phyloP scores from a whole-genome alignment of 2,329 filamentous ascomycete genomes.

The Hypomyces perniciosus region DNA sequence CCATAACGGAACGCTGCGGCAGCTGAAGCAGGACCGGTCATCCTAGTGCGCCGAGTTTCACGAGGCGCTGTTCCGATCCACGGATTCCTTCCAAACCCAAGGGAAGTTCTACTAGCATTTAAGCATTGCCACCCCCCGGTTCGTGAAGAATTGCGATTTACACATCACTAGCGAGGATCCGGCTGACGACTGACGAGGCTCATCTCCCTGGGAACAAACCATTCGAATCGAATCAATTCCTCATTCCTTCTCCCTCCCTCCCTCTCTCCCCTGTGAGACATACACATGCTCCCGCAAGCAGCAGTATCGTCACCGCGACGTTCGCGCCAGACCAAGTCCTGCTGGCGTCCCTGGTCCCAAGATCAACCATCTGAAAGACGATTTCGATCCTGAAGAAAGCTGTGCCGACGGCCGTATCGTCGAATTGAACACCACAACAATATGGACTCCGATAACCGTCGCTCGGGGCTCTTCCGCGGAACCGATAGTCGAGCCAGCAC shows the following conservation, averaged over 20 bases:
- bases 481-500: conserved; percentile 39
- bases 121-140: too few relatives aligned
- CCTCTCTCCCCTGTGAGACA: conserved; percentile 12
- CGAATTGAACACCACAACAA: conserved; percentile 25
- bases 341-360: conserved; percentile 20
- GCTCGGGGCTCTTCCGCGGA: conserved; percentile 39
- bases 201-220: background rate
- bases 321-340: conserved; percentile 20
- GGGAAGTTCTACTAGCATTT: too few relatives aligned
- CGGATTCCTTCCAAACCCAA: too few relatives aligned
- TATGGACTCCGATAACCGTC: conserved; percentile 38
- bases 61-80: too few relatives aligned
- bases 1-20: background rate
- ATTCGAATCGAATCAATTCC: conserved; percentile 8
- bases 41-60: too few relatives aligned
- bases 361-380: conserved; percentile 21
- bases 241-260: conserved; percentile 7
- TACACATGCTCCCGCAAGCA: conserved; percentile 21
- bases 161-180: too few relatives aligned
- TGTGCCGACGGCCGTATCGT: too few relatives aligned
- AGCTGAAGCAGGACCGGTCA: too few relatives aligned
- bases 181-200: too few relatives aligned
- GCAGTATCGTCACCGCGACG: conserved; percentile 5
- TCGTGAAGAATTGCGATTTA: too few relatives aligned
- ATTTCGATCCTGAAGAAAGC: conserved; percentile 23